Evolutionary conservation across 2,329 filamentous ascomycete genomes (phyloP).

Genomic region (Pseudogymnoascus sp.): DNA sequence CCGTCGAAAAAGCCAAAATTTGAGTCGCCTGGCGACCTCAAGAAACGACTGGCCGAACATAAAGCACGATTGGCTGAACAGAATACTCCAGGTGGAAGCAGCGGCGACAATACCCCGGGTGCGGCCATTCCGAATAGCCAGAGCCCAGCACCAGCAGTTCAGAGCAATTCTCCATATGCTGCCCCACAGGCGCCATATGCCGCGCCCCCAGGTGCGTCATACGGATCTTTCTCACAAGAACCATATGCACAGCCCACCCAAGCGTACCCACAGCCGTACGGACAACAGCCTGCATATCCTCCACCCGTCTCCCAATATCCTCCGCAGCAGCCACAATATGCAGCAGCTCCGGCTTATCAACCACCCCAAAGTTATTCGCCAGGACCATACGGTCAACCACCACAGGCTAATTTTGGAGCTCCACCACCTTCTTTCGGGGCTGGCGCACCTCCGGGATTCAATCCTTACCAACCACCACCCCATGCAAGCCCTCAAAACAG

Average conservation of each 20-base stretch:
- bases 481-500: conserved; percentile 33
- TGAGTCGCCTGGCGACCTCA: conserved; percentile 69
- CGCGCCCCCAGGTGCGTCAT: conserved; percentile 22
- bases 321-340: conserved; percentile 26
- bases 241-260: conserved; percentile 30
- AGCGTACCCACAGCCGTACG: conserved; percentile 36
- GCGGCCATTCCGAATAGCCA: conserved; percentile 31
- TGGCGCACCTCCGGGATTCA: conserved; percentile 36
- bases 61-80: conserved; percentile 60
- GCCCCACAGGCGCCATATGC: conserved; percentile 15
- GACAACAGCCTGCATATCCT: conserved; percentile 29
- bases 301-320: conserved; percentile 27
- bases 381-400: conserved; percentile 23
- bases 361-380: conserved; percentile 27
- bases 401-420: conserved; percentile 22
- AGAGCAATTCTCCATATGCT: conserved; percentile 28
- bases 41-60: conserved; percentile 71
- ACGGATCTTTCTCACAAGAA: conserved; percentile 30
- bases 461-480: conserved; percentile 34
- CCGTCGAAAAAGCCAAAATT: conserved; percentile 65
- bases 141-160: conserved; percentile 40
- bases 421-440: conserved; percentile 32
- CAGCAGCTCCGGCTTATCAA: conserved; percentile 26
- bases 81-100: conserved; percentile 46
- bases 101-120: conserved; percentile 49